phyloP scores from a whole-genome alignment of 768 basidiomycete genomes.

The Mycena olivaceomarginata region DNA sequence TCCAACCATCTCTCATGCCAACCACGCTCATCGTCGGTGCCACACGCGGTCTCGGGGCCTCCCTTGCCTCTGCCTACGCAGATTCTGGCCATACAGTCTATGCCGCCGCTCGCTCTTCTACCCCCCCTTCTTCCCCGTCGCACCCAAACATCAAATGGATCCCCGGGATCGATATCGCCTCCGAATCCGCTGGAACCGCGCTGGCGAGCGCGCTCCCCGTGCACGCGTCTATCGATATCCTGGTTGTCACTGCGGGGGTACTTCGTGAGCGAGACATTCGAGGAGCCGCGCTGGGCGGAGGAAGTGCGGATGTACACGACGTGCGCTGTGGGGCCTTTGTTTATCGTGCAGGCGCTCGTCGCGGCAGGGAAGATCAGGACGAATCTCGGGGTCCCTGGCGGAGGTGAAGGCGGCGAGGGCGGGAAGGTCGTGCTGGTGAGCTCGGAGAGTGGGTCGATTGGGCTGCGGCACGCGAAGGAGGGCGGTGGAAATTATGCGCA shows the following conservation, averaged over 20 bases:
- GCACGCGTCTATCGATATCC: slow-evolving; percentile 53
- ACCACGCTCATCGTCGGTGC: slow-evolving; percentile 64
- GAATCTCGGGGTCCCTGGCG: not conserved
- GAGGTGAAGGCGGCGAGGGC: slow-evolving; percentile 6
- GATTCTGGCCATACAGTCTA: slow-evolving; percentile 54
- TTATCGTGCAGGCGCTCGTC: slow-evolving; percentile 51
- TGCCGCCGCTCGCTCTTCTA: slow-evolving; percentile 59
- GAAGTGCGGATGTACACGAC: slow-evolving; percentile 68
- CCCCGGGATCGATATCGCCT: slow-evolving; percentile 57
- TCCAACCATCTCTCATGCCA: slow-evolving; percentile 17
- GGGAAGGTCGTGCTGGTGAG: slow-evolving; percentile 64
- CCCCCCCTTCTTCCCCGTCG: slow-evolving; percentile 50
- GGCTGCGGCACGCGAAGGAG: slow-evolving; percentile 63
- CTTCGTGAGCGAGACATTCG: slow-evolving; percentile 55
- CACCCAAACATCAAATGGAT: slow-evolving; percentile 57
- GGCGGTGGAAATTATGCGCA: slow-evolving; percentile 71
- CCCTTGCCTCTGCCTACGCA: slow-evolving; percentile 55
- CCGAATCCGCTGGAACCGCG: slow-evolving; percentile 57
- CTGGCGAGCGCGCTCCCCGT: slow-evolving; percentile 57
- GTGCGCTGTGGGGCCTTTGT: slow-evolving; percentile 64
- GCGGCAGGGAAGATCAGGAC: slow-evolving; percentile 35
- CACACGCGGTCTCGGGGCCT: slow-evolving; percentile 65
- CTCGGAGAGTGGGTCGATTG: slow-evolving; percentile 67
- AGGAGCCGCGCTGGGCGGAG: slow-evolving; percentile 58
- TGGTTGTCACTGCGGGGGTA: slow-evolving; percentile 62